These are phyloP conservation scores for Cladosporium halotolerans DNA, from an alignment of 2,329 filamentous ascomycete genomes.

Conservation along the genomic window DNA sequence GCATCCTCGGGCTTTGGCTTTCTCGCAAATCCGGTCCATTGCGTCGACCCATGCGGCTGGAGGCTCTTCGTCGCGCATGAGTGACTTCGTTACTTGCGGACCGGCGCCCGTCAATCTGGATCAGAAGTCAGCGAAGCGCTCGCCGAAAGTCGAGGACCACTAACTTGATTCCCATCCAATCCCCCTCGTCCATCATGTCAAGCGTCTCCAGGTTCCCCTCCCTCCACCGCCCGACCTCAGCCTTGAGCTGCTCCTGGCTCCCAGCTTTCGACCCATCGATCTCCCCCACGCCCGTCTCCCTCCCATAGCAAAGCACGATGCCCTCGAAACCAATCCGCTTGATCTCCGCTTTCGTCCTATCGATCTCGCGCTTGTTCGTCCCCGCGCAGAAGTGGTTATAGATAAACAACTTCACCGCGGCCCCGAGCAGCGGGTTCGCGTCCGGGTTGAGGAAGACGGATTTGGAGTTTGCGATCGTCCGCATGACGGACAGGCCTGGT, in stretches of 20 bases:
- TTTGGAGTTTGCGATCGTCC: conserved; percentile 39
- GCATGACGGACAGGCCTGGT: conserved; percentile 27
- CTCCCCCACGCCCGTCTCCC: conserved; percentile 40
- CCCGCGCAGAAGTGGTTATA: conserved; percentile 55
- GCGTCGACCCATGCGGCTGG: conserved; percentile 37
- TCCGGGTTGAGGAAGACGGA: conserved; percentile 43
- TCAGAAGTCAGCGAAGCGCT: conserved; percentile 2
- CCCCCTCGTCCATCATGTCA: conserved; percentile 45
- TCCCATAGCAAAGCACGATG: conserved; percentile 49
- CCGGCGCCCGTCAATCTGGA: conserved; percentile 46
- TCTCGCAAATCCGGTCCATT: conserved; percentile 39
- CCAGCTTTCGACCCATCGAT: conserved; percentile 43
- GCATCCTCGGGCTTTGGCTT: conserved; percentile 37
- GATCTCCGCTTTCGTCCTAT: conserved; percentile 39
- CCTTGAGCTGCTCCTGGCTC: conserved; percentile 15
- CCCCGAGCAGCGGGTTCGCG: conserved; percentile 41
- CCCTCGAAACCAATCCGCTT: conserved; percentile 47
- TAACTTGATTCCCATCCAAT: conserved; percentile 49
- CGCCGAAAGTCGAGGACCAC: conserved; percentile 5
- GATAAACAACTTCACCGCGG: conserved; percentile 41
- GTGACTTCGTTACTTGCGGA: conserved; percentile 34
- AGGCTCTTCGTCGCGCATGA: conserved; percentile 35
- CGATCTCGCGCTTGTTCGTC: conserved; percentile 43
- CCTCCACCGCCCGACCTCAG: conserved; percentile 43
- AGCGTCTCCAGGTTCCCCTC: conserved; percentile 49